Conservation (phyloP, 169 alveolate species). For the Sarcocystis neurona region DNA sequence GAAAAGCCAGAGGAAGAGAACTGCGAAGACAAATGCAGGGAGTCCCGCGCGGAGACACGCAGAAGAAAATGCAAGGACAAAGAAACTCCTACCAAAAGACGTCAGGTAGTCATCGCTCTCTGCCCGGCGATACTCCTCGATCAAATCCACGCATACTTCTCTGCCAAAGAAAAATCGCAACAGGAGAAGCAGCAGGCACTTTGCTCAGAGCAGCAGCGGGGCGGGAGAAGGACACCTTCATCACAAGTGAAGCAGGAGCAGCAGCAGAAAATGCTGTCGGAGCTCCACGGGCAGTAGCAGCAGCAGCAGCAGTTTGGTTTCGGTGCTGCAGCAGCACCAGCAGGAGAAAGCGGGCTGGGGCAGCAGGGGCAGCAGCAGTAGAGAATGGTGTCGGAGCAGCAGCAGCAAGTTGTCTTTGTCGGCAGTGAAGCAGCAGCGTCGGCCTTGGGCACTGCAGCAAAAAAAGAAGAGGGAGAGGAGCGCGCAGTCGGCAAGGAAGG, state of each 20-base stretch:
- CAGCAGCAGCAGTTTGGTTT: neutral
- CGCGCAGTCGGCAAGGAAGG: too few relatives aligned
- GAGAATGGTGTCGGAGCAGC: neutral
- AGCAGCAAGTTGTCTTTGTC: neutral
- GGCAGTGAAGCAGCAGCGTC: too few relatives aligned
- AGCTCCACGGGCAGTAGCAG: neutral
- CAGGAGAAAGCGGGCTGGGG: too few relatives aligned
- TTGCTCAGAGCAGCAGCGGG: too few relatives aligned
- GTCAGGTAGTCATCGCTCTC: slow-evolving; percentile 93
- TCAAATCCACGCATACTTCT: slow-evolving; percentile 90
- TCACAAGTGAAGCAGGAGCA: neutral
- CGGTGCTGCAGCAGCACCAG: too few relatives aligned
- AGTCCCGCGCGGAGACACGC: too few relatives aligned
- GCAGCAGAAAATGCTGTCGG: neutral
- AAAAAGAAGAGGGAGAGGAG: too few relatives aligned
- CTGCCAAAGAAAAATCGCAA: slow-evolving; percentile 65
- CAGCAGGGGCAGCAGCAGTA: slow-evolving; percentile 5
- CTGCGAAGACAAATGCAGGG: too few relatives aligned
- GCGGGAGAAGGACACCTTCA: neutral
- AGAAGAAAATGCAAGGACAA: too few relatives aligned
- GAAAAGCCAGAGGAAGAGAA: too few relatives aligned
- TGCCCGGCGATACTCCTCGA: slow-evolving; percentile 97
- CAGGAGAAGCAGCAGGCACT: too few relatives aligned
- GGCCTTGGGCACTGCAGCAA: too few relatives aligned
- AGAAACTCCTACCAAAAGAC: slow-evolving; percentile 69